phyloP scores from a whole-genome alignment of 2,329 filamentous ascomycete species.

The Aspergillus sojae region DNA sequence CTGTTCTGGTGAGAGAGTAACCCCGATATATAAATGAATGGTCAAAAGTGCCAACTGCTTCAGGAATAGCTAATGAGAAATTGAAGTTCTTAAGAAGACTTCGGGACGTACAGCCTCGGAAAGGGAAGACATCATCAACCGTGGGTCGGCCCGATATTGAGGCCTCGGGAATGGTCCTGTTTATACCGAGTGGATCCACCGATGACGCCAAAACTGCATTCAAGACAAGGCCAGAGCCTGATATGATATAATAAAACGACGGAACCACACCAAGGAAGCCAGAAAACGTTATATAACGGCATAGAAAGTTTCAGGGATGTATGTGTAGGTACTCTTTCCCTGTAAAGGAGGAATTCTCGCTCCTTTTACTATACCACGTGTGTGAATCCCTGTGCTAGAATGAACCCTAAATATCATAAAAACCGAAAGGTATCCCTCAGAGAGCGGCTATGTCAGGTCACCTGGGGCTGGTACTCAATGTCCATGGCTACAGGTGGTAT shows the following conservation, averaged over 20 bases:
- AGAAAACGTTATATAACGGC: not conserved
- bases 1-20: not conserved
- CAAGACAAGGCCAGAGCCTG: not conserved
- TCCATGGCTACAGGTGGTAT: constrained; percentile 75
- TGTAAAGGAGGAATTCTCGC: not conserved
- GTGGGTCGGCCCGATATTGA: not conserved
- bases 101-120: not conserved
- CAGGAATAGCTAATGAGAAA: not conserved
- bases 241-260: not conserved
- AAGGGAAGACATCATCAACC: not conserved
- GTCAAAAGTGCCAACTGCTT: not conserved
- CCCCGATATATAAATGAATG: too few species aligned
- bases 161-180: not conserved
- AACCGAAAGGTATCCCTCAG: not conserved
- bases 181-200: not conserved
- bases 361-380: not conserved
- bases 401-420: not conserved
- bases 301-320: not conserved
- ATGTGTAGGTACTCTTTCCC: not conserved
- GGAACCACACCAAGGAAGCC: not conserved
- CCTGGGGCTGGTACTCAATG: constrained; percentile 70
- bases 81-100: not conserved
- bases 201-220: not conserved
- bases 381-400: not conserved
- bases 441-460: constrained; percentile 47